These are phyloP conservation scores for Phytophthora melonis DNA, from an alignment of 352 stramenopile species.

Conservation along the genomic window DNA sequence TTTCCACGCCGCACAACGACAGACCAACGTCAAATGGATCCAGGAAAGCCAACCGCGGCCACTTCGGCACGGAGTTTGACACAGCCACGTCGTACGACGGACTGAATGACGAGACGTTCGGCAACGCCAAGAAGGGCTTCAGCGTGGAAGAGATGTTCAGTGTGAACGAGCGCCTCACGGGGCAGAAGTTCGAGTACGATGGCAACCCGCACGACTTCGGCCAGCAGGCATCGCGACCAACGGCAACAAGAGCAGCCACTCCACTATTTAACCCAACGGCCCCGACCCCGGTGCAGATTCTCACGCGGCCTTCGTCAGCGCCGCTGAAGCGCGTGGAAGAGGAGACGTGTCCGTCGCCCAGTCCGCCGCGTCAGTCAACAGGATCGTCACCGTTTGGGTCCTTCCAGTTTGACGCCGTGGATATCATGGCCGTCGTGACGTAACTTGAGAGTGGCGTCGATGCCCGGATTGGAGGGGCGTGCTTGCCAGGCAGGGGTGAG, in stretches of 20 bases:
- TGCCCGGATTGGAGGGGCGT: conserved; percentile 34
- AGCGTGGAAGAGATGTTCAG: conserved; percentile 97
- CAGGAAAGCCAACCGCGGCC: conserved; percentile 56
- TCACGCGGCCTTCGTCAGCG: conserved; percentile 49
- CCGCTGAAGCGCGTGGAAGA: conserved; percentile 65
- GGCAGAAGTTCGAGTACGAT: conserved; percentile 94
- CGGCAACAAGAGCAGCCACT: conserved; percentile 33
- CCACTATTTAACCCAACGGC: conserved; percentile 66
- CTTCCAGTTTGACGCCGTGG: conserved; percentile 85
- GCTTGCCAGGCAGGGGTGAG: conserved; percentile 14
- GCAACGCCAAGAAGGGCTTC: conserved; percentile 73
- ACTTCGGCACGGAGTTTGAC: conserved; percentile 88
- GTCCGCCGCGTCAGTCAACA: conserved; percentile 48
- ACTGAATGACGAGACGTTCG: conserved; percentile 92
- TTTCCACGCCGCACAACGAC: conserved; percentile 78
- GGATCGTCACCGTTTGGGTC: conserved; percentile 54
- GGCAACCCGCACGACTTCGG: conserved; percentile 96
- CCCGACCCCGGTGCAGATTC: conserved; percentile 55
- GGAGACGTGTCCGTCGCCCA: conserved; percentile 48
- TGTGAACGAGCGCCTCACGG: conserved; percentile 93
- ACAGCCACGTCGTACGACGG: conserved; percentile 83
- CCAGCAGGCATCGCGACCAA: conserved; percentile 51
- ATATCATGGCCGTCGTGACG: conserved; percentile 92
- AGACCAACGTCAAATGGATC: conserved; percentile 46
- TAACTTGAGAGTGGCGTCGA: conserved; percentile 48